Conservation (phyloP, 306 rosid species). For the Malus asiatica region DNA sequence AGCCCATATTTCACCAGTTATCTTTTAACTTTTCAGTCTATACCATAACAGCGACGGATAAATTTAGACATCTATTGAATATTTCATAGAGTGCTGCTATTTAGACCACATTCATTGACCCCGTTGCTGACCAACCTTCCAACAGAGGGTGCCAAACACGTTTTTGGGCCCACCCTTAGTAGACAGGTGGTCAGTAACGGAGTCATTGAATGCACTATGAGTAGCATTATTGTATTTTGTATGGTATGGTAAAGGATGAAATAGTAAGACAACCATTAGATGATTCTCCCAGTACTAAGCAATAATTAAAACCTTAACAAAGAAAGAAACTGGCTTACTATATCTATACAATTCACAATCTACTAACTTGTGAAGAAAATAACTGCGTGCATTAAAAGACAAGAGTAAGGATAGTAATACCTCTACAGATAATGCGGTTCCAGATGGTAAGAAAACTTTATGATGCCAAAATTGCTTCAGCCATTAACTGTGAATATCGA, state of each 20-base stretch:
- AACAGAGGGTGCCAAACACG: too few relatives aligned
- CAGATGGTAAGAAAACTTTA: background rate
- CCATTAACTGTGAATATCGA: background rate
- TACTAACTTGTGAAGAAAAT: background rate
- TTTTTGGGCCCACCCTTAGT: too few relatives aligned
- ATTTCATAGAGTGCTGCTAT: background rate
- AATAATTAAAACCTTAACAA: background rate
- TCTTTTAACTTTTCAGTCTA: background rate
- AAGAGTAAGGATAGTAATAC: background rate
- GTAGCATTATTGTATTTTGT: too few relatives aligned
- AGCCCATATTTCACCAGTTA: background rate
- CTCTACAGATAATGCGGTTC: background rate
- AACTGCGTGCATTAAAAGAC: background rate
- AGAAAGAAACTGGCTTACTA: background rate
- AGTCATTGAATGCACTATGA: too few relatives aligned
- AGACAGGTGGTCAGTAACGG: too few relatives aligned
- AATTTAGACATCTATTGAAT: background rate
- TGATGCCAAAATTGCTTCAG: background rate
- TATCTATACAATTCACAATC: background rate
- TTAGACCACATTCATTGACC: too few relatives aligned
- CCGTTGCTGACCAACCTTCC: too few relatives aligned
- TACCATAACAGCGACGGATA: background rate
- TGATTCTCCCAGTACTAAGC: background rate
- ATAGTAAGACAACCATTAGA: background rate
- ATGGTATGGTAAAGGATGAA: background rate